Conservation (phyloP, 306 rosid genomes). For the Ceratonia siliqua region DNA sequence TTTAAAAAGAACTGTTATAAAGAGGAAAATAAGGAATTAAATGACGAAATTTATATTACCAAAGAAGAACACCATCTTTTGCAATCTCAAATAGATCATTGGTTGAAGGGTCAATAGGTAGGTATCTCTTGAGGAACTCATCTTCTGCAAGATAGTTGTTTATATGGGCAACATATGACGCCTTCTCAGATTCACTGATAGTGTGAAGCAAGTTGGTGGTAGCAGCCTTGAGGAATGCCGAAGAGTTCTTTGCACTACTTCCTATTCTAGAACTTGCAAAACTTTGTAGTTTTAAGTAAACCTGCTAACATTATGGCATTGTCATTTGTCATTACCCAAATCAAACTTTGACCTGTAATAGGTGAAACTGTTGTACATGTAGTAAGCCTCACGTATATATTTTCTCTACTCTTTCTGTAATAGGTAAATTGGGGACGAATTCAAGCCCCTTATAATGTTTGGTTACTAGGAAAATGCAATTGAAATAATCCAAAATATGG, state of each 20-base stretch:
- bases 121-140: slow-evolving; percentile 71
- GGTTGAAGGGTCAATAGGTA: slow-evolving; percentile 87
- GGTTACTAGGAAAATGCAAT: background rate
- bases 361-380: background rate
- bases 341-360: background rate
- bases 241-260: slow-evolving; percentile 74
- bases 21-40: background rate
- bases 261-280: slow-evolving; percentile 80
- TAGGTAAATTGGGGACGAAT: background rate
- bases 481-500: slow-evolving; percentile 11
- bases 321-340: background rate
- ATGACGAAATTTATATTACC: slow-evolving; percentile 44
- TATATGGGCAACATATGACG: slow-evolving; percentile 90
- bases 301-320: slow-evolving; percentile 45
- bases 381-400: background rate
- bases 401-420: slow-evolving; percentile 13
- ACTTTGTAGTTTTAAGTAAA: slow-evolving; percentile 78
- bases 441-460: background rate
- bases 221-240: slow-evolving; percentile 93
- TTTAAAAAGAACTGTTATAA: background rate
- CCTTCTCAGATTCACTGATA: slow-evolving; percentile 95
- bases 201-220: slow-evolving; percentile 98
- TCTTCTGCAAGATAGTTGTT: slow-evolving; percentile 86
- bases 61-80: slow-evolving; percentile 95
- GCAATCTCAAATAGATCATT: slow-evolving; percentile 87